phyloP scores from a whole-genome alignment of 2,329 filamentous ascomycete species.

The Chrysoporthe cubensis region DNA sequence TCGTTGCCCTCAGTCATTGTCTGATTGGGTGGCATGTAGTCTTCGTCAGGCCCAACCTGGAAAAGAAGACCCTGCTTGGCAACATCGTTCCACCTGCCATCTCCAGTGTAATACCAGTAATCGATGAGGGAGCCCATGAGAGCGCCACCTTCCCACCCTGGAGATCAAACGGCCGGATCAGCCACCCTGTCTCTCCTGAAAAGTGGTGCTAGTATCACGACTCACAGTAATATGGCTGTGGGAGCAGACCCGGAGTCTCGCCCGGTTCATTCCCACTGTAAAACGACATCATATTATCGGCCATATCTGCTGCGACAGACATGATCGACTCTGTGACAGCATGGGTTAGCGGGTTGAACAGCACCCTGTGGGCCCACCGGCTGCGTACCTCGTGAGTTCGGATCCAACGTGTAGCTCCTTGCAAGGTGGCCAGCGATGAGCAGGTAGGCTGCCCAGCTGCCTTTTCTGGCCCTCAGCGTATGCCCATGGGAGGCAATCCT shows the following conservation, averaged over 20 bases:
- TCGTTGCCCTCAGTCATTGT: conserved; percentile 70
- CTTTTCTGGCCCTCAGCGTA: neutral
- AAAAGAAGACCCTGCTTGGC: conserved; percentile 70
- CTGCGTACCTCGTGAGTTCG: conserved; percentile 13
- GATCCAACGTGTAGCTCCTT: conserved; percentile 17
- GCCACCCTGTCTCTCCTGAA: conserved; percentile 7
- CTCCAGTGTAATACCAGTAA: conserved; percentile 84
- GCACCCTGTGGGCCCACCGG: accelerated
- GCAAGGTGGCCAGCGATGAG: neutral
- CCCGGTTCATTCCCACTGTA: conserved; percentile 55
- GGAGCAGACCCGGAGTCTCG: conserved; percentile 54
- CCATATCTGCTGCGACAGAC: conserved; percentile 52
- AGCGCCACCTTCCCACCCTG: conserved; percentile 75
- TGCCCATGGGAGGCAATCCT: neutral
- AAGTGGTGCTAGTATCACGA: conserved; percentile 12
- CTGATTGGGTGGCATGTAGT: conserved; percentile 76
- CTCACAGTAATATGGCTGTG: conserved; percentile 59
- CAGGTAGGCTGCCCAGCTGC: neutral
- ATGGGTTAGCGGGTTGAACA: neutral
- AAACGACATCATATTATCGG: conserved; percentile 54
- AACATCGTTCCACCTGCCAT: conserved; percentile 71
- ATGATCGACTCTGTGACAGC: conserved; percentile 52
- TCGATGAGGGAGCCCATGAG: conserved; percentile 75
- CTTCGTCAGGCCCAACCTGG: conserved; percentile 70
- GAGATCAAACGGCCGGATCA: conserved; percentile 7